Base-by-base conservation (phyloP, 306 rosid species). In the Dalbergia cochinchinensis region DNA sequence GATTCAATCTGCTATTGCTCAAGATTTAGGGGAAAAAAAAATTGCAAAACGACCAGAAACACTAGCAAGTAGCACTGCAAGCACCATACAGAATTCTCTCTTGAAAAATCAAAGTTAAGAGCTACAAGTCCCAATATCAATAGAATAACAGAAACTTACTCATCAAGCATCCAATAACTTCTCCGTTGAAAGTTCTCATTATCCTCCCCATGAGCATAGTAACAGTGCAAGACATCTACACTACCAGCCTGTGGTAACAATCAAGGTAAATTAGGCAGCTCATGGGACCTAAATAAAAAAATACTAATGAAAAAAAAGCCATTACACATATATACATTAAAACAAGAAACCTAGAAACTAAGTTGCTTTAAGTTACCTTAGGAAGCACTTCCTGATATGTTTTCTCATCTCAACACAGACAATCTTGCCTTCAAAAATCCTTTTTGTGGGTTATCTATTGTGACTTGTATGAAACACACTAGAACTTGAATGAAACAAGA, bases 141-240 rank as follows among this genome's bases (percentile, higher is more conserved):
- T 13, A 50, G n/a, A 60, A 66, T 39, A 55, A 53, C 22, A 66
- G 79, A 73, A 78, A 65, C 92, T 86, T 73, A 92, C 94, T 63
- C 75, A 75, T 92, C 94, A 83, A 92, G 91, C 94, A 92, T 84
- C 97, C 97, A 90, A 85, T 87, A 90, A 82, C 97, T 86, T 82
- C 94, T 86, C 14, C 97, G 86, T 83, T 88, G 94, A 81, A 92
- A 92, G 76, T 75, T 83, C 31, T 85, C 83, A 78, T 88, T 86
- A 65, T 87, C 94, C 87, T 92, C 94, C 51, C 97, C 91, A 69
- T 90, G 97, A 39, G 97, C 97, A 86, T 92, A 90, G 80, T 92
- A 92, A 83, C 94, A 90, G 44, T 90, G 90, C 82, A 92, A 80
- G 65, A 83, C 93, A 44, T 92, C 93, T 55, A 90, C 88, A 66